Percentiles rank a stretch among this genome's conserved stretches.
phyloP scores from a whole-genome alignment of 192 early-diverging fungal species.

The Tieghemiomyces parasiticus region DNA sequence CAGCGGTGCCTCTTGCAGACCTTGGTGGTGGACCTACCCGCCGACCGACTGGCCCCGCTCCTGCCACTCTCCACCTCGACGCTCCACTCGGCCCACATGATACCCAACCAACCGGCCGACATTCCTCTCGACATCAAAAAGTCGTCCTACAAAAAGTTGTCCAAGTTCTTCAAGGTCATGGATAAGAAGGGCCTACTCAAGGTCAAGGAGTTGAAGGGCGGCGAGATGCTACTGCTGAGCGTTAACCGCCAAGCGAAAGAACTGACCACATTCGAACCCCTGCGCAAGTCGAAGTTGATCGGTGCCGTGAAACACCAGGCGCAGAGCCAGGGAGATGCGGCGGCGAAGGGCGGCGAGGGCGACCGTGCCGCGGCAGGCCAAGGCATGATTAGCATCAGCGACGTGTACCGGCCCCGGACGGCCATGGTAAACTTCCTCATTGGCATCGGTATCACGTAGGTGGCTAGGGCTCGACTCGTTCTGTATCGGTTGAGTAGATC shows the following conservation, averaged over 20 bases:
- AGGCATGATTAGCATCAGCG: conserved; percentile 13
- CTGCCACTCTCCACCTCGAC: conserved; percentile 63
- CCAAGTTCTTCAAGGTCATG: conserved; percentile 76
- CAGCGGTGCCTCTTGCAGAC: conserved; percentile 51
- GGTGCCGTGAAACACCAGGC: background rate
- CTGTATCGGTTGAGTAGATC: no score
- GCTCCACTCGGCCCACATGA: conserved; percentile 62
- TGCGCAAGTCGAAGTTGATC: conserved; percentile 12
- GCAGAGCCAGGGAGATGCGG: conserved; percentile 2
- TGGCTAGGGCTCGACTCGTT: no score
- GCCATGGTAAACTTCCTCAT: conserved; percentile 15
- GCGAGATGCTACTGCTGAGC: conserved; percentile 39
- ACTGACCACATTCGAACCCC: conserved; percentile 1
- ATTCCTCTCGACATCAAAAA: conserved; percentile 64
- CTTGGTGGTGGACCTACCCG: conserved; percentile 47
- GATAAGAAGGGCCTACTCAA: conserved; percentile 75
- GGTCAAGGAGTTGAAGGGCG: conserved; percentile 57
- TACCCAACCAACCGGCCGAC: conserved; percentile 43
- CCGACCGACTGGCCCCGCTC: conserved; percentile 29
- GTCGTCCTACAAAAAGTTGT: conserved; percentile 71
- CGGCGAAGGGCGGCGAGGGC: conserved; percentile 14
- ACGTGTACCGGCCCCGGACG: conserved; percentile 18
- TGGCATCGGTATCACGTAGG: conserved; percentile 17
- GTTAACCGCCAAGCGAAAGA: conserved; percentile 45
- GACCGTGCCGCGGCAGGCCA: conserved; percentile 9